Base-by-base conservation (phyloP, 1,284 basidiomycete genomes). In the Trametes pubescens region DNA sequence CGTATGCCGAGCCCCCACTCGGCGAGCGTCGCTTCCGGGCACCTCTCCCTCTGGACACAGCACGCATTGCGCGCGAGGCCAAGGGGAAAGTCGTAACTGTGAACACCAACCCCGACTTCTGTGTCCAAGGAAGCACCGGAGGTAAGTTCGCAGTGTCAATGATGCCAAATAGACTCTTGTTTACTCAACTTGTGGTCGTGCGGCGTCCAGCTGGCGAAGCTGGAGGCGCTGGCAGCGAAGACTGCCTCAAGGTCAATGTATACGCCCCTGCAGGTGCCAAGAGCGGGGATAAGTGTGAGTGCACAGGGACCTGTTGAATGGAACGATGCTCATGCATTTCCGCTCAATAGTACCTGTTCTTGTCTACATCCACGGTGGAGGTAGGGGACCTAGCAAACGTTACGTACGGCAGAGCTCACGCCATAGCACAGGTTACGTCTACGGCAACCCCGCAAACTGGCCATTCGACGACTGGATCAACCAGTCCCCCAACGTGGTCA, bases 301-400 rank as follows among this genome's bases (percentile, higher is more conserved):
- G 7, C 24, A 21, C 18, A 29, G 4, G 37, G 18, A 22, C 26
- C 49, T 11, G 44, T 14, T 4, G 40, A 43, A 7, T 4, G 22
- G 14, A 4, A 14, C 2, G 8, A 43, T 11, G 9, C 7, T 38
- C 21, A 54, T 8, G 7, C 5, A 24, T 29, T 11, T 26, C 22
- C 2, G 5, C 14, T 13, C 7, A 3, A 32, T 26, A 85, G 84
- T 87, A 18, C 88, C 88, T 0, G 88, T 90, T 2, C 75, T 92
- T 32, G 82, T 87, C 4, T 91, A 88, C 70, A 86, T 89, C 38
- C 88, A 91, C 66, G 89, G 88, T 14, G 88, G 89, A 73, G 84
- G 84, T 83, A 2, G 18, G 40, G 2, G n/a, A 55, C 57, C 70
- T 61, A 4, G 18, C 5, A 35, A 58, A 53, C 46, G 21, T 46